Evolutionary conservation across 768 basidiomycete species (phyloP).

Genomic region (Podaxis sp.): DNA sequence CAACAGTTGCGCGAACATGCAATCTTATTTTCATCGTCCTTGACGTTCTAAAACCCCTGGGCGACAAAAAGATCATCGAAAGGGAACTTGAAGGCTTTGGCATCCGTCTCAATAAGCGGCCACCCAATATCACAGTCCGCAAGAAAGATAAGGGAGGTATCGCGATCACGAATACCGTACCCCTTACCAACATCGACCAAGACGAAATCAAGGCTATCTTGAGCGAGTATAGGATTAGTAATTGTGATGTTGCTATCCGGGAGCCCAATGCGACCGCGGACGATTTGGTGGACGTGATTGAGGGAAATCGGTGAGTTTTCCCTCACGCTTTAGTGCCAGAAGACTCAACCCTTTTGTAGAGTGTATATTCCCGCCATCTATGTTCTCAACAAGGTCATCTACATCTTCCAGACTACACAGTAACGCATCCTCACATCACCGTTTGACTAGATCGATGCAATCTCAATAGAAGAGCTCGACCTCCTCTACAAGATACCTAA

Average conservation of each 20-base stretch:
- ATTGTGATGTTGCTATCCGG: constrained; percentile 88
- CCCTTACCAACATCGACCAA: constrained; percentile 90
- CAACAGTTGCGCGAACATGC: constrained; percentile 90
- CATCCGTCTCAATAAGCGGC: constrained; percentile 91
- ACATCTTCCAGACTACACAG: not conserved
- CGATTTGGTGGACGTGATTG: constrained; percentile 95
- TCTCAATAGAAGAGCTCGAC: constrained; percentile 97
- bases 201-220: constrained; percentile 95
- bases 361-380: constrained; percentile 93
- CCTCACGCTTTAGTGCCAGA: not conserved
- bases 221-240: constrained; percentile 88
- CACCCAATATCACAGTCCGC: constrained; percentile 80
- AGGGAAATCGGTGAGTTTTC: constrained; percentile 77
- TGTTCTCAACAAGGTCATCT: constrained; percentile 76
- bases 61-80: constrained; percentile 91
- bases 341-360: constrained; percentile 31
- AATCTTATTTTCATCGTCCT: constrained; percentile 98
- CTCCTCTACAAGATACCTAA: constrained; percentile 93
- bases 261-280: constrained; percentile 91
- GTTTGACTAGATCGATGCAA: constrained; percentile 80
- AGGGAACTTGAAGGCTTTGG: constrained; percentile 96
- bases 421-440: not conserved
- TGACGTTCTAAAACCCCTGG: constrained; percentile 97
- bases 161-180: constrained; percentile 94
- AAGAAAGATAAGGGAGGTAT: constrained; percentile 91